These are phyloP conservation scores for Melocanna baccifera DNA, from an alignment of 176 grass and related monocot species.

Conservation along the genomic window DNA sequence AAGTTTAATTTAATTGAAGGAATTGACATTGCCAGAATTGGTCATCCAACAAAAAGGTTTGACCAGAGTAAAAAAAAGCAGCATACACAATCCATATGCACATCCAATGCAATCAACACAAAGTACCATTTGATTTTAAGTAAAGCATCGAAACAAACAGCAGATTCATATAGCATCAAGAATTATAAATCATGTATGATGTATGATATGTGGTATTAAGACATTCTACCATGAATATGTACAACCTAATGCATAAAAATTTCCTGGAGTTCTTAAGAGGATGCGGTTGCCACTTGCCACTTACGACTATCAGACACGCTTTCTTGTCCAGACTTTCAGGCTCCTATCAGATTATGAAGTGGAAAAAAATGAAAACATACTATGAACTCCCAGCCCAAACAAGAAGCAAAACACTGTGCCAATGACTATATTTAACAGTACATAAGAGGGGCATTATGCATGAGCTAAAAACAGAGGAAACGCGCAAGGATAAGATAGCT, in stretches of 20 bases:
- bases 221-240: background rate
- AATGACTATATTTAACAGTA: background rate
- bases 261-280: background rate
- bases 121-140: background rate
- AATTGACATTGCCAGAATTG: background rate
- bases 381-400: background rate
- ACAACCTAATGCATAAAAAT: background rate
- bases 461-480: background rate
- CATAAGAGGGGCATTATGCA: background rate
- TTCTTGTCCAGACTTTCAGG: background rate
- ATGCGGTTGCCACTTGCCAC: background rate
- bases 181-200: background rate
- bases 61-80: background rate
- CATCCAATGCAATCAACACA: background rate
- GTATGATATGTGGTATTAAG: background rate
- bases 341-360: background rate
- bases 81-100: background rate
- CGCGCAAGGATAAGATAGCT: background rate
- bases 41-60: background rate
- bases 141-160: background rate
- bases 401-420: background rate
- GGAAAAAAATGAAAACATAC: slow-evolving; percentile 9
- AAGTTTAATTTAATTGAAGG: background rate
- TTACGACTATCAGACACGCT: background rate
- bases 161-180: background rate